Percentiles rank a stretch among this genome's conserved stretches.
Conservation (phyloP, 345 rosid genomes). For the Aegle marmelos region DNA sequence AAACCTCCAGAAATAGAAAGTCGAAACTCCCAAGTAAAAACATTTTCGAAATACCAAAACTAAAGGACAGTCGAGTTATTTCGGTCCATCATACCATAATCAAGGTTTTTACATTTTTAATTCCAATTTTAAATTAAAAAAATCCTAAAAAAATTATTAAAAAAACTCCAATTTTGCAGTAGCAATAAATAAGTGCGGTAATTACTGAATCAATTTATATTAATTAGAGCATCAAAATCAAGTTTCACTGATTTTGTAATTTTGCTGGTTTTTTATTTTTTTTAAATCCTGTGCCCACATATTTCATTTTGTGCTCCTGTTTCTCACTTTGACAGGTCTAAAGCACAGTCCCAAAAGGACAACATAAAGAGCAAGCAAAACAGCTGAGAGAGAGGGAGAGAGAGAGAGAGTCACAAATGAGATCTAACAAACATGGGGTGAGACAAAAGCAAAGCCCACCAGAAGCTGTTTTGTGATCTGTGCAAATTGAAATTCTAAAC, state of each 20-base stretch:
- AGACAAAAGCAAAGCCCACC: slow-evolving; percentile 13
- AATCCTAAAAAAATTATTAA: background rate
- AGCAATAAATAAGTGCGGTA: background rate
- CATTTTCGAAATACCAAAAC: slow-evolving; percentile 7
- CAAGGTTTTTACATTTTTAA: background rate
- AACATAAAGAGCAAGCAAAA: slow-evolving; percentile 27
- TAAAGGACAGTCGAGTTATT: slow-evolving; percentile 25
- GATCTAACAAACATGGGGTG: slow-evolving; percentile 44
- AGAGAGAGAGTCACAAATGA: slow-evolving; percentile 3
- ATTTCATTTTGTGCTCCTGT: background rate
- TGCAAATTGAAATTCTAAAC: background rate
- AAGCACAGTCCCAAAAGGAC: slow-evolving; percentile 6
- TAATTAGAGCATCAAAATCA: background rate
- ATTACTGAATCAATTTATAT: background rate
- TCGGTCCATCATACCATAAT: background rate
- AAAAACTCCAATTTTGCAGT: background rate
- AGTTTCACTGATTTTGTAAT: background rate
- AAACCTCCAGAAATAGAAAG: background rate
- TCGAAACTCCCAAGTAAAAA: background rate
- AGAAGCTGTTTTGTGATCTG: background rate
- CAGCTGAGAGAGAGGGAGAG: slow-evolving; percentile 11
- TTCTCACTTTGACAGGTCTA: slow-evolving; percentile 11
- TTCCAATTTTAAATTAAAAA: background rate
- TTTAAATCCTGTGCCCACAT: background rate
- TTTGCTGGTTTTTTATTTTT: background rate